Base-by-base conservation (phyloP, 129 eudicot species). In the Silybum marianum region DNA sequence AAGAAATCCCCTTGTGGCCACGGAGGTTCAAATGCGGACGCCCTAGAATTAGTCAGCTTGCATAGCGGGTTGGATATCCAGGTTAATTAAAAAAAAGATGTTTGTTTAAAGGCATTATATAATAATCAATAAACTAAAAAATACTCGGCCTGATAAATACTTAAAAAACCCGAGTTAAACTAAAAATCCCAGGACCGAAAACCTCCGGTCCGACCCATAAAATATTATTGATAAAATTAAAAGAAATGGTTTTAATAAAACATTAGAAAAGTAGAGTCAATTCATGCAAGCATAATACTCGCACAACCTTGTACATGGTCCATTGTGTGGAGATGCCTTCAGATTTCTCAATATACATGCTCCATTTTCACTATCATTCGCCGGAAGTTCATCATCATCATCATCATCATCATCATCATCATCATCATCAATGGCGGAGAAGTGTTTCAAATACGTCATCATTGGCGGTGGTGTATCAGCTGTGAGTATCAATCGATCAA, bases 401-500 rank as follows among this genome's bases (percentile, higher is more conserved):
- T 78, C 66, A 82, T 63, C 78, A 67, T n/a, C n/a, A n/a, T n/a
- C n/a, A 34, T 46, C 3, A 46, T 54, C 9, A 54, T 44, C 2
- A 46, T 68, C 67, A 42, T 78, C 66, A 82, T 63, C 78, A 67
- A 92, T 89, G 96, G 97, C 91, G 46, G 92, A 87, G 73, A 87
- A 90, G 88, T 85, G 87, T 19, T 93, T 89, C 83, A 93, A 90
- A 87, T 88, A 90, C 84, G 82, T 93, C 71, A 86, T 93, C 85
- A 12, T 91, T 23, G 97, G 98, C 62, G 98, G 98, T 79, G 96
- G 98, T 34, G 98, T 93, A 48, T 80, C 98, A n/a, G 96, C 93
- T 69, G 98, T 93, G 38, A 68, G 82, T 32, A 40, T 54, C 19
- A 14, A 54, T 54, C 34, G 7, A 36, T 38, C 73, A 21, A 25